Evolutionary conservation across 2,329 filamentous ascomycete genomes (phyloP), one percentile per base, ranked within the genome.

Genomic region (Colletotrichum aenigma): DNA sequence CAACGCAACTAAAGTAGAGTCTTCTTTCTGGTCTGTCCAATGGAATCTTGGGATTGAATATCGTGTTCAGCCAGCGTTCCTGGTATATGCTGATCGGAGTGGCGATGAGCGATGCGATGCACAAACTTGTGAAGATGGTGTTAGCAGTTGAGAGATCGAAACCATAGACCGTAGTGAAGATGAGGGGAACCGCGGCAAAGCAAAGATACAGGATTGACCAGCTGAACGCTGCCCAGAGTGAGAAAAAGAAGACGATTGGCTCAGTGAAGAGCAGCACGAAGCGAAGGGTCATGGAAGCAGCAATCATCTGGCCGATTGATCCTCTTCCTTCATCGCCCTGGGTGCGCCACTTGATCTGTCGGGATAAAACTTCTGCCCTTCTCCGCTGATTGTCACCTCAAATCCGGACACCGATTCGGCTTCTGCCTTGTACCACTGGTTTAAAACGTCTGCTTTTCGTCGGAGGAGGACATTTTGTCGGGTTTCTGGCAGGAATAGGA

Each of bases 391-490:
- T 3, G 16, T 8, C 4, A 30, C 66, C 18, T 66, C 62, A 4
- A 76, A 74, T 10, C 38, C 68, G 16, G 69, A 70, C 12, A 43
- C 6, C 16, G n/a, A 6, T 10, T 85, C 81, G 83, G 98, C 95
- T 4, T 95, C 87, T 64, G 90, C 84, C 55, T 93, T 93, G 79
- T 98, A 97, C 91, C 95, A 98, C 62, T 87, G 84, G 81, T 98
- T 98, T 71, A 98, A 79, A 4, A 87, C 87, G 43, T 87, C 88
- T 0, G 95, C 95, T 82, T 96, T 97, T 12, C 91, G 89, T 9
- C 93, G 94, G 8, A 98, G 86, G 10, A 98, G 84, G 1, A 98
- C 95, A 1, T 92, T 94, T 0, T 94, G 95, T 10, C 96, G 88
- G 4, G 95, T 98, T 83, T 98, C 96, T 62, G 92, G 91, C 84